Evolutionary conservation across 805 yeast genomes (phyloP), one percentile per base, ranked within the genome.

Genomic region (Candida parachauliodes): DNA sequence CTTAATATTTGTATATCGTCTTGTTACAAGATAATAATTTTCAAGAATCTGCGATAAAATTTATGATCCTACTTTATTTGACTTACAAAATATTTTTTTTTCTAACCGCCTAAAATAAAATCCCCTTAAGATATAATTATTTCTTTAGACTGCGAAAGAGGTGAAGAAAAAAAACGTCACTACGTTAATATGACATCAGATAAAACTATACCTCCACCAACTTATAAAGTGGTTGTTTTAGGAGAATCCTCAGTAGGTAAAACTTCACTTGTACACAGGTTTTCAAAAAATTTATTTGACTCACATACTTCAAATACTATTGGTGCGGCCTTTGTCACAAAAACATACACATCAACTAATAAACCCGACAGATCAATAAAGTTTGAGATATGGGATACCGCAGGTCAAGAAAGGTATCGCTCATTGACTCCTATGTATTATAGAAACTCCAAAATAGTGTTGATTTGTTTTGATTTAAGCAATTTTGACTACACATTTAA

Each of bases 321-420:
- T 39, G 99, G 99, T n/a, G 99, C 98, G 3, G 98, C 98, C 0
- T 93, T 91, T 60, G 74, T 93, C 27, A 87, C 97, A 12, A 94
- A 88, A 56, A 53, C 77, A 11, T 55, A 65, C 44, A 60, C 74
- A 4, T 46, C 57, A 11, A 32, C 40, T 9, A 36, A 23, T 5
- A 36, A 42, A 9, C 38, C 50, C 3, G 25, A 64, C 62, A 26
- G 72, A 59, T 41, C 65, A 55, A 57, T 80, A 60, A 79, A 77
- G 50, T 76, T 82, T 47, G 93, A 84, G 53, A 82, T 84, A 36
- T 84, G 93, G 94, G 94, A 84, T 54, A 83, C 91, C 2, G 89
- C 91, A 0, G 93, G 94, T 5, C 93, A 84, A 56, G 93, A 84
- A 51, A 62, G 94, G 39, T 84, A 83, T 51, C 73, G 83, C 45